Evolutionary conservation across 1,284 basidiomycete genomes (phyloP), one percentile per base, ranked within the genome.

Genomic region (Kwoniella shivajii): DNA sequence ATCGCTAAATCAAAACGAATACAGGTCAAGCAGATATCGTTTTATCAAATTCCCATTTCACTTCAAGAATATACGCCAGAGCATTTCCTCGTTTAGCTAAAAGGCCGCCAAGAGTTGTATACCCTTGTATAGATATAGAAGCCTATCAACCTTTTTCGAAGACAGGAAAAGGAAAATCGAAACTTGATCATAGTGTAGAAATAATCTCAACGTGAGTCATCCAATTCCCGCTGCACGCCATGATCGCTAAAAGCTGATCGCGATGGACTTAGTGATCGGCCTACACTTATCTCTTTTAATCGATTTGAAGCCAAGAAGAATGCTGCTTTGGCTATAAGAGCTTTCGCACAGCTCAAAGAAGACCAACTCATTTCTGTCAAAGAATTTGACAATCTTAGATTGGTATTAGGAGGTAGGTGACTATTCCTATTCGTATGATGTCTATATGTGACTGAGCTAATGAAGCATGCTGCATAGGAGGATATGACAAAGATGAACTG

Each of bases 271-370:
- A 93, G 90, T 22, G 75, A 84, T 33, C 82, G 83, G 4, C 90
- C 88, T 1, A 92, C 89, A 0, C 76, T 99, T 1, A 69, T 98
- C 0, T 97, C 93, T 0, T 81, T 99, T 50, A 99, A 99, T 73
- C 88, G 95, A 0, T 99, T 96, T 70, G 95, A 99, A 78, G 86
- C 84, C 62, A 99, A 98, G 82, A 99, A 99, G 80, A 95, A 99
- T 65, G 82, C 84, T 0, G 85, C 84, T 0, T 80, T 99, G 2
- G 93, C 93, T 0, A 81, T 99, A 26, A 79, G 87, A 42, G 81
- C 94, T 0, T 97, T 95, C 49, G 69, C 70, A 1, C 49, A 58
- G 10, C 50, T 77, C 6, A 63, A 60, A 49, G 56, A 47, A 14
- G 62, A 64, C 18, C 54, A 43, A 6, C 51, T 68, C 1, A 52